Evolutionary conservation across 1,284 basidiomycete species (phyloP).

Genomic region (Apiotrichum sp.): DNA sequence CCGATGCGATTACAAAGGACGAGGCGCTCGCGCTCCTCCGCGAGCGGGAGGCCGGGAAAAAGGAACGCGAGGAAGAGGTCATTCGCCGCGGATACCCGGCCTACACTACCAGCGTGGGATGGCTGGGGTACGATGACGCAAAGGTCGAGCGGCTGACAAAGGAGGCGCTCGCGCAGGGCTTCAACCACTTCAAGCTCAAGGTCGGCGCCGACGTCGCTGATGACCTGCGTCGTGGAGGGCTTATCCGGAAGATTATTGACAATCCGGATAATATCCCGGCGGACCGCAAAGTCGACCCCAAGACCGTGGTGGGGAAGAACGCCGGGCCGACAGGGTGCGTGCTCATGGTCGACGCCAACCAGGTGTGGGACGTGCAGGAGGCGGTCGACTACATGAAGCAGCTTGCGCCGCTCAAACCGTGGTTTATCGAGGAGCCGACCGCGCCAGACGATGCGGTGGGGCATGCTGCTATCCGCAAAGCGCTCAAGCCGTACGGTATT

Average conservation of each 20-base stretch:
- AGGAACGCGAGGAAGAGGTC: constrained; percentile 67
- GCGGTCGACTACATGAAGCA: constrained; percentile 86
- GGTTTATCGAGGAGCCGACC: constrained; percentile 96
- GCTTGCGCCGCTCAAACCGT: constrained; percentile 78
- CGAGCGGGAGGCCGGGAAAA: constrained; percentile 67
- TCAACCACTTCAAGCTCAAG: constrained; percentile 98
- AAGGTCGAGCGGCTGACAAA: constrained; percentile 81
- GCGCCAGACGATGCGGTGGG: constrained; percentile 76
- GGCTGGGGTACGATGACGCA: constrained; percentile 86
- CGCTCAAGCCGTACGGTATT: constrained; percentile 71
- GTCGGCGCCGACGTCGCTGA: constrained; percentile 76
- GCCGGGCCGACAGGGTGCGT: constrained; percentile 89
- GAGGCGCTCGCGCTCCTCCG: constrained; percentile 81
- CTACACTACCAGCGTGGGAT: constrained; percentile 90
- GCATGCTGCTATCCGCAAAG: constrained; percentile 52
- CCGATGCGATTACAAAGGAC: constrained; percentile 83
- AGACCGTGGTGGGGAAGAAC: constrained; percentile 73
- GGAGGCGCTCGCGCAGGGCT: constrained; percentile 75
- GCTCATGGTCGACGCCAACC: constrained; percentile 95
- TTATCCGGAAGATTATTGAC: constrained; percentile 91
- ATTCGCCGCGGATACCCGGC: constrained; percentile 70
- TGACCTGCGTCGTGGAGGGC: constrained; percentile 76
- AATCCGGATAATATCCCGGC: constrained; percentile 56
- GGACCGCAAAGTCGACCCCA: constrained; percentile 56
- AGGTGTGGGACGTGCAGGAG: constrained; percentile 87